Percentiles rank a stretch among this genome's conserved stretches.
These are phyloP conservation scores for Metarhizium guizhouense DNA, from an alignment of 2,329 filamentous ascomycete genomes.

Conservation along the genomic window DNA sequence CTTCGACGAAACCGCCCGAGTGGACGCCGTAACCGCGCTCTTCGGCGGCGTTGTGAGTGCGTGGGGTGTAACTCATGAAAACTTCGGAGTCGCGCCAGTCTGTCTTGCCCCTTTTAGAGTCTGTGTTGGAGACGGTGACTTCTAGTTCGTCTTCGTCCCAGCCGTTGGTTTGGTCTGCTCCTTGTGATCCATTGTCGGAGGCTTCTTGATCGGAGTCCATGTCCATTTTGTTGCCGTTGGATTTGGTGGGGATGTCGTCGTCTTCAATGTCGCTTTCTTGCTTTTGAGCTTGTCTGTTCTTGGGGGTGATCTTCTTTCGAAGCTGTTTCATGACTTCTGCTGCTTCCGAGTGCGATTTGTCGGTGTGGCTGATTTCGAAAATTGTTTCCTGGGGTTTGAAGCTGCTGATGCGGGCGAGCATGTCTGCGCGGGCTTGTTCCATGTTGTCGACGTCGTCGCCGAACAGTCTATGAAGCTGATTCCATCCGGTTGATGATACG, in stretches of 20 bases:
- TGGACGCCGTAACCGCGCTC: conserved; percentile 91
- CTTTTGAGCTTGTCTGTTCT: conserved; percentile 32
- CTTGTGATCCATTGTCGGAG: conserved; percentile 10
- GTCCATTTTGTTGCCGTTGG: not conserved
- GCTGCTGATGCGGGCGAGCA: conserved; percentile 80
- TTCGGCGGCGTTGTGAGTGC: conserved; percentile 70
- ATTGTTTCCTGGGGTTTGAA: conserved; percentile 90
- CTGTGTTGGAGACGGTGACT: conserved; percentile 58
- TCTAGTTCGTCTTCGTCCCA: conserved; percentile 57
- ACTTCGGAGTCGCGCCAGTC: conserved; percentile 78
- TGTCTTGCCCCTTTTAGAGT: conserved; percentile 40
- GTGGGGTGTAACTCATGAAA: conserved; percentile 94
- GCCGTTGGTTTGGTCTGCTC: conserved; percentile 41
- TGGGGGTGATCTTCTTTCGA: conserved; percentile 59
- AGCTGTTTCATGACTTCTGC: conserved; percentile 69
- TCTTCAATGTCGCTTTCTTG: conserved; percentile 22
- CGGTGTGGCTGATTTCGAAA: conserved; percentile 81
- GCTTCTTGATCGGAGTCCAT: conserved; percentile 14
- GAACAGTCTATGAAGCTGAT: conserved; percentile 73
- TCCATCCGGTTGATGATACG: conserved; percentile 60
- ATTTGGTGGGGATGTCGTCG: conserved; percentile 9
- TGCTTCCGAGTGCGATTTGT: conserved; percentile 54
- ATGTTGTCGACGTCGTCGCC: conserved; percentile 54
- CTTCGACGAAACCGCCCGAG: conserved; percentile 76
- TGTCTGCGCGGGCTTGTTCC: conserved; percentile 68